Base-by-base conservation (phyloP, 768 basidiomycete species). In the Rickenella mellea region DNA sequence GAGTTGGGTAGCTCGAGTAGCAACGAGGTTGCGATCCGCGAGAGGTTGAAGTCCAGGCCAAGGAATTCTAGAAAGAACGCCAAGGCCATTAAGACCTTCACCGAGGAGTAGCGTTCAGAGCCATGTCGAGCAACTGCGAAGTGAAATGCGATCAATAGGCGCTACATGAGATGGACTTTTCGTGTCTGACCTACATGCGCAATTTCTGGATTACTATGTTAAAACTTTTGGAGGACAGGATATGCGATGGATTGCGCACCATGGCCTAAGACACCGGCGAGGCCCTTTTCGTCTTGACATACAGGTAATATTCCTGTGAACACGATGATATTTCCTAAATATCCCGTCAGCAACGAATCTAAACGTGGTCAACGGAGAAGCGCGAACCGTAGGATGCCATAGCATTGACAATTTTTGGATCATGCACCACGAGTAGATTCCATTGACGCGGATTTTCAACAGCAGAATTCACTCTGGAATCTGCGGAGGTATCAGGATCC, bases 271-370 rank as follows among this genome's bases (percentile, higher is more conserved):
- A 96, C 81, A 14, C 81, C 80, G 1, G 92, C 87, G 0, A 97
- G 64, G 0, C 88, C 89, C 51, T 83, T 73, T 50, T 91, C 87
- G 47, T 89, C 79, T 46, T 64, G 66, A 35, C 79, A 80, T 5
- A 92, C 63, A 0, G 85, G 87, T 3, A 96, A 58, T 27, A 96
- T 88, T 0, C 92, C 92, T 0, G 89, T 91, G 54, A 87, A 94
- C 8, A 97, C 85, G 25, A 91, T 72, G 41, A 96, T 80, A 39
- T 80, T 71, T 1, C 83, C 84, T 78, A 52, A 21, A 4, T 45
- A 28, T n/a, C 39, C 17, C 31, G 10, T 38, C 29, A 29, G 28
- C 12, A 21, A 26, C 27, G 21, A 24, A 26, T 26, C 26, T 12
- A 25, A 9, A 4, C 9, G 33, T 19, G 24, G 33, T 11, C 19